phyloP scores from a whole-genome alignment of 345 rosid species.

The Dipteronia dyeriana region DNA sequence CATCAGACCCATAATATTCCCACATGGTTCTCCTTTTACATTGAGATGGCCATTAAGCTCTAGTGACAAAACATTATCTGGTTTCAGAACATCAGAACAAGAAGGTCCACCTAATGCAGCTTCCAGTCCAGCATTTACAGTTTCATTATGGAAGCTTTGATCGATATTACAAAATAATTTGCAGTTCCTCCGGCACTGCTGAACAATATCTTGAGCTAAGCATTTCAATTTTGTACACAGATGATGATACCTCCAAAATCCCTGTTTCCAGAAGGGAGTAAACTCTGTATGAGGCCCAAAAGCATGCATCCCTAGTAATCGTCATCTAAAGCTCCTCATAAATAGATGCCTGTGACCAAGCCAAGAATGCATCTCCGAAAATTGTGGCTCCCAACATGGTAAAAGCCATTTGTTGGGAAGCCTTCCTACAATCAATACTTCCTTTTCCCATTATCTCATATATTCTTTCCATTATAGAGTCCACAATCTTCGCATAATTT shows the following conservation, averaged over 20 bases:
- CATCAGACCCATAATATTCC: constrained; percentile 57
- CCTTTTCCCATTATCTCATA: constrained; percentile 30
- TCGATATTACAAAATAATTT: constrained; percentile 25
- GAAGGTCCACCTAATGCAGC: constrained; percentile 23
- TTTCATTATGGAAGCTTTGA: constrained; percentile 25
- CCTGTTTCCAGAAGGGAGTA: constrained; percentile 56
- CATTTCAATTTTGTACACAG: constrained; percentile 50
- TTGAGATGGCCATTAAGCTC: constrained; percentile 30
- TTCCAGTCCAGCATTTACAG: constrained; percentile 19
- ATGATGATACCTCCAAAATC: constrained; percentile 54
- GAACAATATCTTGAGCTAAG: constrained; percentile 52
- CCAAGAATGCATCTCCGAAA: constrained; percentile 55
- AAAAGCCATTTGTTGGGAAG: constrained; percentile 65
- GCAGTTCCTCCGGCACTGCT: constrained; percentile 40
- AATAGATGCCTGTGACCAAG: constrained; percentile 56
- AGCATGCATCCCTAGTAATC: constrained; percentile 57
- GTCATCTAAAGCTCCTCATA: constrained; percentile 57
- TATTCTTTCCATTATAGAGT: constrained; percentile 41
- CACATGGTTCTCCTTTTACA: constrained; percentile 50
- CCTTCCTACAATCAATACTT: constrained; percentile 34
- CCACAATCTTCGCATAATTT: constrained; percentile 34
- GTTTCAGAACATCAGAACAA: constrained; percentile 28
- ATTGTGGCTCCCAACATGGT: constrained; percentile 46
- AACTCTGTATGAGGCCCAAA: constrained; percentile 66
- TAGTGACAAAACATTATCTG: constrained; percentile 20